A percentile compares a stretch with the other conserved stretches of the same genome.
Conservation (phyloP, 257 asterid species). For the Osmanthus fragrans region DNA sequence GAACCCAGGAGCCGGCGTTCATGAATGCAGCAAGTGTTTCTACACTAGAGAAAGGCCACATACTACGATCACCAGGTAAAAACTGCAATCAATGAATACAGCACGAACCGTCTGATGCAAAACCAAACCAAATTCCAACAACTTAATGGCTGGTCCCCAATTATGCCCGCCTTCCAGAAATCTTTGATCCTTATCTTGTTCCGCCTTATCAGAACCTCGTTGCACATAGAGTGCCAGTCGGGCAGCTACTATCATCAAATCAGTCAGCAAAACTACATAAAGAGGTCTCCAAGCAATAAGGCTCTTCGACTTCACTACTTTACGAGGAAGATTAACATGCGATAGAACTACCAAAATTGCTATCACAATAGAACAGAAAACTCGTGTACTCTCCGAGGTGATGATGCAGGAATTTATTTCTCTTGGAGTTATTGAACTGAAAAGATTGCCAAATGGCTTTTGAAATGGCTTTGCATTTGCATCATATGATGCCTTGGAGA, state of each 20-base stretch:
- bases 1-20: not conserved
- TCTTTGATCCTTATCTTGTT: constrained; percentile 17
- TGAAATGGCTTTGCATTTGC: constrained; percentile 11
- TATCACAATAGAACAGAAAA: constrained; percentile 52
- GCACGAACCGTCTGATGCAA: constrained; percentile 59
- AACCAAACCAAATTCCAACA: constrained; percentile 67
- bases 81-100: constrained; percentile 73
- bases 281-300: constrained; percentile 68
- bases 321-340: constrained; percentile 45
- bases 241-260: constrained; percentile 51
- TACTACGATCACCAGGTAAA: constrained; percentile 59
- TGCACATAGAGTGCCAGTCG: constrained; percentile 34
- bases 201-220: constrained; percentile 2
- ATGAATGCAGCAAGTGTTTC: not conserved
- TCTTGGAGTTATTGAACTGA: constrained; percentile 45
- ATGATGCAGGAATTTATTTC: constrained; percentile 56
- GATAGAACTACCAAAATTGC: constrained; percentile 62
- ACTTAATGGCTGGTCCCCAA: constrained; percentile 61
- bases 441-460: constrained; percentile 23
- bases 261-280: constrained; percentile 55
- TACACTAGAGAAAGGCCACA: constrained; percentile 61
- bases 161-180: constrained; percentile 27
- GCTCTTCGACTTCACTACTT: constrained; percentile 53
- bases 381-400: constrained; percentile 62
- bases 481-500: constrained; percentile 12